These are phyloP conservation scores for Rhytidiadelphus loreus DNA, from an alignment of 225 moss, liverwort and hornwort genomes.

Conservation along the genomic window DNA sequence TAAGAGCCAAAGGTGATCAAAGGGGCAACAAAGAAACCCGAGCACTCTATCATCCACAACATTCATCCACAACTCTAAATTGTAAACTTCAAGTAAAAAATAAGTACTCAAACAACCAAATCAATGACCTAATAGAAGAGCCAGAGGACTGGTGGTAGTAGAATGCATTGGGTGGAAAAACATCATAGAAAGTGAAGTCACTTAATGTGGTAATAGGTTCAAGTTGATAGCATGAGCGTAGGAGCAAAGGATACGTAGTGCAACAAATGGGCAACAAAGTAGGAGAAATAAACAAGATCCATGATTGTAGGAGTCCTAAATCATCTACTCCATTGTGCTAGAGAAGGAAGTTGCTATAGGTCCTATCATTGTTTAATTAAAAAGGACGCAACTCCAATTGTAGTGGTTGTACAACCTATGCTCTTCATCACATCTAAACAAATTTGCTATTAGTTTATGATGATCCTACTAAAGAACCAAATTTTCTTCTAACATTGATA, in stretches of 20 bases:
- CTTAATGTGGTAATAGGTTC: fast-evolving
- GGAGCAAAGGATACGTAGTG: background rate
- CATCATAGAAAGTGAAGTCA: background rate
- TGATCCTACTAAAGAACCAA: no score
- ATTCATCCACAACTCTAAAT: background rate
- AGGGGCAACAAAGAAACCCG: background rate
- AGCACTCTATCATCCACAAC: background rate
- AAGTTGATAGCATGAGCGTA: background rate
- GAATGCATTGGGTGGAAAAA: background rate
- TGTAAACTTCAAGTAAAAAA: background rate
- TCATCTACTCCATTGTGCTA: background rate
- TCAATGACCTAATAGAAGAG: background rate
- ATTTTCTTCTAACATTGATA: no score
- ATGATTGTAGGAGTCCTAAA: background rate
- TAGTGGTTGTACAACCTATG: background rate
- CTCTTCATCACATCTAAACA: background rate
- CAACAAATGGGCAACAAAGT: background rate
- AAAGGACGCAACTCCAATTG: background rate
- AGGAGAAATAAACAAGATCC: background rate
- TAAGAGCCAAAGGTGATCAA: background rate
- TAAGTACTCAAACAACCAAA: background rate
- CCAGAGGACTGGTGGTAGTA: fast-evolving
- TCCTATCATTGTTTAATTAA: fast-evolving
- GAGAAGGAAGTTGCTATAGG: fast-evolving
- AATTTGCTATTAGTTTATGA: background rate